phyloP scores from a whole-genome alignment of 305 asterid genomes.

The Rubia tinctorum region DNA sequence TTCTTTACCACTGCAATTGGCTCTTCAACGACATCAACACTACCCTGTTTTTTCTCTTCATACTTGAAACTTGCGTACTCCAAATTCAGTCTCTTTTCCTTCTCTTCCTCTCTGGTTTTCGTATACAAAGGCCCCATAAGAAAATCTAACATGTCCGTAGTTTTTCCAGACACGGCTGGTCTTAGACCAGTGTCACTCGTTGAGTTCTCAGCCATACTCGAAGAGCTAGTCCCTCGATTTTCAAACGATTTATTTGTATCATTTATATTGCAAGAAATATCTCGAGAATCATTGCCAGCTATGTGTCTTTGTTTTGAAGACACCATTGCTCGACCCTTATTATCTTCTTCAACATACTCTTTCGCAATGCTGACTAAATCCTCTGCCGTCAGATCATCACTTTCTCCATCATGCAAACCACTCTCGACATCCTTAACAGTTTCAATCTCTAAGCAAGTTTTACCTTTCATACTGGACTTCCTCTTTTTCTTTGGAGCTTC shows the following conservation, averaged over 20 bases:
- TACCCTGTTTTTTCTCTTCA: constrained; percentile 18
- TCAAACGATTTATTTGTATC: constrained; percentile 9
- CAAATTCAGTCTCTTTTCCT: constrained; percentile 18
- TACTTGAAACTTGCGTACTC: constrained; percentile 20
- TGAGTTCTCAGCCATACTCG: constrained; percentile 7
- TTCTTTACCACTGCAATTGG: constrained; percentile 22
- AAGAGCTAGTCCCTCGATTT: constrained; percentile 11
- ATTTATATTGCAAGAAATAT: constrained; percentile 13
- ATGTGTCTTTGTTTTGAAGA: background rate
- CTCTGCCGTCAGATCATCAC: constrained; percentile 41
- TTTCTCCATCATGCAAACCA: constrained; percentile 17
- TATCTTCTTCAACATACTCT: constrained; percentile 30
- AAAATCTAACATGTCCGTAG: constrained; percentile 42
- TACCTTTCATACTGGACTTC: background rate
- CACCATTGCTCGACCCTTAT: background rate
- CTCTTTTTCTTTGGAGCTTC: constrained; percentile 12
- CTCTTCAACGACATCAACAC: constrained; percentile 15
- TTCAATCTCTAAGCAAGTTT: background rate
- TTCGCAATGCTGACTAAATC: constrained; percentile 42
- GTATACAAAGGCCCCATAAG: constrained; percentile 40
- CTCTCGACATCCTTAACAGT: constrained; percentile 10
- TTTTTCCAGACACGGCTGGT: constrained; percentile 29
- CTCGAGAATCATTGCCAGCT: background rate
- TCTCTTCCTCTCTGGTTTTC: constrained; percentile 29
- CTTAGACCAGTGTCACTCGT: constrained; percentile 15